Base-by-base conservation (phyloP, 306 rosid species). In the Pterocarpus santalinus region DNA sequence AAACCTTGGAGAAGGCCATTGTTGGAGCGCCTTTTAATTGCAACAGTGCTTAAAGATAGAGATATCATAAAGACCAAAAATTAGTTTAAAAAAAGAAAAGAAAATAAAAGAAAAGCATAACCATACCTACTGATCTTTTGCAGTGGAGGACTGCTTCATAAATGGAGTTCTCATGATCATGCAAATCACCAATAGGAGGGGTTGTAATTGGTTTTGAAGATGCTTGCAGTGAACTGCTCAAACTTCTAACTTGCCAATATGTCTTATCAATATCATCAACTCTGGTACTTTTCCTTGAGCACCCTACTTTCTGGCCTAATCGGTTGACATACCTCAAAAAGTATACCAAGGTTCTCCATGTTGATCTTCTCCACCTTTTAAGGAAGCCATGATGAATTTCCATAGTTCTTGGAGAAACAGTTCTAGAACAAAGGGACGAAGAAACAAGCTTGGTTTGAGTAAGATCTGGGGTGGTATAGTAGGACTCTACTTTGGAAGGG, bases 71-170 rank as follows among this genome's bases (percentile, higher is more conserved):
- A 22, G 28, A 22, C 28, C 28, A 22, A 22, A 22, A 22, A 22
- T 0, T 22, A 22, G 28, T 22, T 22, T 22, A 22, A 22, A 22
- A 22, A 22, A 22, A 22, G 0, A 22, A 22, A 22, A 22, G 28
- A 22, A 22, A 22, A 22, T 15, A 78, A 58, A 55, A 16, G 4
- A 14, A 74, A 36, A 56, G 9, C 47, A 73, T 71, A 2, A 17
- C 51, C 44, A 58, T 69, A 91, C 95, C 92, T 84, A 89, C 69
- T 82, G 92, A 89, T 83, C 80, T 91, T 78, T 91, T 89, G 90
- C 95, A 89, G 53, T 91, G 87, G 55, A 91, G 95, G 35, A 91
- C 87, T 16, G 95, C 95, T 79, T 91, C 95, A 86, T 76, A 60
- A 75, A 89, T 89, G 69, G 89, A 82, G 84, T 76, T 85, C 74